phyloP scores from a whole-genome alignment of 2,329 filamentous ascomycete species.

The Colletotrichum agaves region DNA sequence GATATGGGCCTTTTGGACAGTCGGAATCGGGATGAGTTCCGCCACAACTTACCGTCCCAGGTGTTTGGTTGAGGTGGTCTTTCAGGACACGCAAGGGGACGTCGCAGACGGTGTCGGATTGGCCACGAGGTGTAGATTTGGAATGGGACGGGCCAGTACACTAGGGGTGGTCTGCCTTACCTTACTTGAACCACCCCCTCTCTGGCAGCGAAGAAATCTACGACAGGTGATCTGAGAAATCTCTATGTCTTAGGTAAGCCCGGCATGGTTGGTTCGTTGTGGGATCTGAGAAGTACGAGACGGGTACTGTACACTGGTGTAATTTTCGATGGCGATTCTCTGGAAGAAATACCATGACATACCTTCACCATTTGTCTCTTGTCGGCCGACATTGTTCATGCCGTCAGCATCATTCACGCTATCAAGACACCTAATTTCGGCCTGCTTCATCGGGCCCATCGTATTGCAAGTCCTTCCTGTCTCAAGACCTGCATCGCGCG shows the following conservation, averaged over 20 bases:
- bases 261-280: not conserved
- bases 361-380: no score
- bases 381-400: not conserved
- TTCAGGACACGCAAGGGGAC: not conserved
- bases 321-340: no score
- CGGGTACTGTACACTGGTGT: constrained; percentile 1
- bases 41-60: not conserved
- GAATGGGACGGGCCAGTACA: no score
- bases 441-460: no score
- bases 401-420: not conserved
- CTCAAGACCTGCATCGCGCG: no score
- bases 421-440: not conserved
- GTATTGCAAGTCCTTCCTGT: no score
- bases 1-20: not conserved
- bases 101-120: not conserved
- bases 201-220: no score
- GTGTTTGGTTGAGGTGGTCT: not conserved
- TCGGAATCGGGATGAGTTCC: not conserved
- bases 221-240: no score
- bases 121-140: not conserved
- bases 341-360: no score
- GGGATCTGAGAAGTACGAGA: not conserved
- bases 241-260: not conserved
- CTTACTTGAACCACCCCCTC: no score
- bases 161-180: no score